These are phyloP conservation scores for Pyropia yezoensis DNA, from an alignment of 23 red algal species.

Conservation along the genomic window DNA sequence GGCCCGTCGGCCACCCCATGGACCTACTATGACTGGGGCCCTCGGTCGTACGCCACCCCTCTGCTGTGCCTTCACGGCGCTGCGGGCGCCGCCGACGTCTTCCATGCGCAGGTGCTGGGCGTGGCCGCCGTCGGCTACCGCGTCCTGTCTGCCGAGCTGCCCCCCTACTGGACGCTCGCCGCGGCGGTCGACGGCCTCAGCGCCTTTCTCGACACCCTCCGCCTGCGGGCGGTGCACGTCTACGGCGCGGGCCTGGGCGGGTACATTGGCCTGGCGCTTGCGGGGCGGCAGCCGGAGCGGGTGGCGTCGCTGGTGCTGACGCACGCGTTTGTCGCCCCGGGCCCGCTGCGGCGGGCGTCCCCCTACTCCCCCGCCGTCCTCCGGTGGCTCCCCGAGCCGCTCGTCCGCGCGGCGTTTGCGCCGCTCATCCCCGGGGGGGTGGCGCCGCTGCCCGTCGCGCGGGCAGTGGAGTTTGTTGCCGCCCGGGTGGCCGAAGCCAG, in stretches of 20 bases:
- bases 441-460: constrained; percentile 24
- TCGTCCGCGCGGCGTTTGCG: constrained; percentile 33
- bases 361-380: constrained; percentile 50
- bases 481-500: constrained; percentile 21
- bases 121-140: constrained; percentile 69
- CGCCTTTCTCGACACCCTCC: constrained; percentile 69
- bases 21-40: constrained; percentile 92
- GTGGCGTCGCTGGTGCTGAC: constrained; percentile 76
- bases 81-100: constrained; percentile 70
- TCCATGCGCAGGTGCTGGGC: constrained; percentile 45
- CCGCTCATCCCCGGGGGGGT: constrained; percentile 46
- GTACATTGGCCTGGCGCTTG: constrained; percentile 65
- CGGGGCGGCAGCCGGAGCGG: constrained; percentile 35
- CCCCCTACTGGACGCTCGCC: constrained; percentile 52
- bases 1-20: constrained; percentile 34
- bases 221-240: constrained; percentile 47
- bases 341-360: constrained; percentile 7
- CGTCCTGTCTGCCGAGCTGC: constrained; percentile 63
- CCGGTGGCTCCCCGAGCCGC: constrained; percentile 71
- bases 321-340: constrained; percentile 55
- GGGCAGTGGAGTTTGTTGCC: constrained; percentile 60
- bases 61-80: constrained; percentile 68
- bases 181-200: constrained; percentile 69
- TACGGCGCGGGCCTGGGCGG: constrained; percentile 85
- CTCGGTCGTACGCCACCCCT: constrained; percentile 58